These are phyloP conservation scores for Dioszegia hungarica DNA, from an alignment of 768 basidiomycete genomes.

Conservation along the genomic window DNA sequence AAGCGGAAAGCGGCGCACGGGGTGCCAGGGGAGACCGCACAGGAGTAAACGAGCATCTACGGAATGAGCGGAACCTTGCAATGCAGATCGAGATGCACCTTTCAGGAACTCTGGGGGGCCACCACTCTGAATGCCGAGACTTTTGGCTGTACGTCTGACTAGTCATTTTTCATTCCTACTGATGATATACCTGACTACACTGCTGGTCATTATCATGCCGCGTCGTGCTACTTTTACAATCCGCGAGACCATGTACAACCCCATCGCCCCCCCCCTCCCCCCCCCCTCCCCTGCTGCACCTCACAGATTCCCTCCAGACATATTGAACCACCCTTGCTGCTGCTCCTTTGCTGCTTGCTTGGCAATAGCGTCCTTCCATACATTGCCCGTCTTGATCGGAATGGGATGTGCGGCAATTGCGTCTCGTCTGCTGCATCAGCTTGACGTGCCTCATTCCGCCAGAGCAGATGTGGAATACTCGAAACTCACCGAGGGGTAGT, in stretches of 20 bases:
- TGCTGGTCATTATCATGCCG: no score
- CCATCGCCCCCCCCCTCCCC: no score
- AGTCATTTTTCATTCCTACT: no score
- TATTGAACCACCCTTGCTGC: slow-evolving; percentile 1
- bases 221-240: no score
- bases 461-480: neutral
- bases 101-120: no score
- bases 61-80: neutral
- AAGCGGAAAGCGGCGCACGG: slow-evolving; percentile 48
- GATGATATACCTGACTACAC: no score
- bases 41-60: neutral
- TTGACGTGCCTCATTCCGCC: neutral
- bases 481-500: neutral
- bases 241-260: no score
- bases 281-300: neutral
- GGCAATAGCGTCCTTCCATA: no score
- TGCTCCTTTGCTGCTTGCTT: neutral
- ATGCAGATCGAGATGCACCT: neutral
- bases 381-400: no score
- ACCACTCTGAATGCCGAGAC: no score
- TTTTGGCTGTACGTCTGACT: no score
- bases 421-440: neutral
- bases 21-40: slow-evolving; percentile 39
- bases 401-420: neutral
- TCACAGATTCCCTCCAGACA: neutral